A percentile compares a stretch with the other conserved stretches of the same genome.
Evolutionary conservation across 768 basidiomycete genomes (phyloP).

Genomic region (Lactarius trivialis): DNA sequence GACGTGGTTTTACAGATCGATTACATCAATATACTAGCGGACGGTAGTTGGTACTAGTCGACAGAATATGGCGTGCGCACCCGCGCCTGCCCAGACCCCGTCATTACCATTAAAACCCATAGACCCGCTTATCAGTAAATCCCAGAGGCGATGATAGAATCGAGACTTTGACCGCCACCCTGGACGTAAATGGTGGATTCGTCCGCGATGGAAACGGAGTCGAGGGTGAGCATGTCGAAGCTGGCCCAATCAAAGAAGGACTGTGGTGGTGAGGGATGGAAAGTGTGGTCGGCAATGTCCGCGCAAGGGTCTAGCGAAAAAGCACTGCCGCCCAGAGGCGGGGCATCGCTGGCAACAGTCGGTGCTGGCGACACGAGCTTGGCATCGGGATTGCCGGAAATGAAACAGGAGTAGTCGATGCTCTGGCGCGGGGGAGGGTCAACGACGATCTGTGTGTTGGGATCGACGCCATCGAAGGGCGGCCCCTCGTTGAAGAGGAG

Average conservation of each 20-base stretch:
- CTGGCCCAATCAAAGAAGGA: not conserved
- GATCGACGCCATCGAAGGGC: not conserved
- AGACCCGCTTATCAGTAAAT: constrained; percentile 4
- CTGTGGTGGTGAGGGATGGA: not conserved
- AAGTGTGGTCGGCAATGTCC: not conserved
- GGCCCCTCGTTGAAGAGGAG: not conserved
- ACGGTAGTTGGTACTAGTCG: not conserved
- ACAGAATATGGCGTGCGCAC: not conserved
- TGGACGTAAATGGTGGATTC: not conserved
- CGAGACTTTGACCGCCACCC: not conserved
- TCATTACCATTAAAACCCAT: not conserved
- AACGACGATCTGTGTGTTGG: not conserved
- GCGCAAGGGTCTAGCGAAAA: not conserved
- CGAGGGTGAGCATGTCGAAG: constrained; percentile 7
- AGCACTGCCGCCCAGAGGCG: not conserved
- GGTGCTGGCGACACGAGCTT: constrained; percentile 3
- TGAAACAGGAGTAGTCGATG: constrained; percentile 10
- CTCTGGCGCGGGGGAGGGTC: not conserved
- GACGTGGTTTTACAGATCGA: not conserved
- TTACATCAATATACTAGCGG: not conserved
- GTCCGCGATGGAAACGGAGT: not conserved
- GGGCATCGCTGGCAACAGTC: not conserved
- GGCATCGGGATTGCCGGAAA: constrained; percentile 14
- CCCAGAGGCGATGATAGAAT: constrained; percentile 6
- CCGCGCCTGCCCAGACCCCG: not conserved